phyloP scores from a whole-genome alignment of 83 land plant genomes.

The Thuja plicata region DNA sequence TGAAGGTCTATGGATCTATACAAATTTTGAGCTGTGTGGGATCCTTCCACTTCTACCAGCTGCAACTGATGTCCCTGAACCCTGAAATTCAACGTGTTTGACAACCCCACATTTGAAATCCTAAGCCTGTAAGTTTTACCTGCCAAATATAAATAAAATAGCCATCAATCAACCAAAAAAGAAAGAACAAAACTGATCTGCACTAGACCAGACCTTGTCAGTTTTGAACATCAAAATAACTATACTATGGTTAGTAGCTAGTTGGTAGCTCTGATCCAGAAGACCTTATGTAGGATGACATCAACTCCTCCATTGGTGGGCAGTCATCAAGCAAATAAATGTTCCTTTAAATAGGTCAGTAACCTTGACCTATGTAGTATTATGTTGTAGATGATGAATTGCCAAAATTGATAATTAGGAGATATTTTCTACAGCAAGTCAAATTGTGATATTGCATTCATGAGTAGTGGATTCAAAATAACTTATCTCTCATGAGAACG shows the following conservation, averaged over 20 bases:
- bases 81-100: slow-evolving; percentile 49
- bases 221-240: not conserved
- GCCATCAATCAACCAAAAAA: not conserved
- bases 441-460: too few relatives aligned
- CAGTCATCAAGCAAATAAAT: not conserved
- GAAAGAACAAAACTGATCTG: not conserved
- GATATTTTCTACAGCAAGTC: too few relatives aligned
- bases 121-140: slow-evolving; percentile 54
- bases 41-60: slow-evolving; percentile 68
- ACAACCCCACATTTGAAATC: slow-evolving; percentile 60
- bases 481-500: too few relatives aligned
- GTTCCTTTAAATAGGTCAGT: not conserved
- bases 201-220: not conserved
- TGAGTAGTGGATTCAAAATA: too few relatives aligned
- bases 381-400: not conserved
- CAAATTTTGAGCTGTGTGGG: slow-evolving; percentile 57
- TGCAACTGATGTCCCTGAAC: slow-evolving; percentile 55
- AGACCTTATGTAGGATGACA: not conserved
- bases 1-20: slow-evolving; percentile 62
- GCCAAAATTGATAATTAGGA: not conserved
- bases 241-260: not conserved
- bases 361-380: not conserved
- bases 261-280: not conserved
- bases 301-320: not conserved
- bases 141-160: slow-evolving; percentile 3